Conservation (phyloP, 169 alveolate species). For the Eimeria zaria region DNA sequence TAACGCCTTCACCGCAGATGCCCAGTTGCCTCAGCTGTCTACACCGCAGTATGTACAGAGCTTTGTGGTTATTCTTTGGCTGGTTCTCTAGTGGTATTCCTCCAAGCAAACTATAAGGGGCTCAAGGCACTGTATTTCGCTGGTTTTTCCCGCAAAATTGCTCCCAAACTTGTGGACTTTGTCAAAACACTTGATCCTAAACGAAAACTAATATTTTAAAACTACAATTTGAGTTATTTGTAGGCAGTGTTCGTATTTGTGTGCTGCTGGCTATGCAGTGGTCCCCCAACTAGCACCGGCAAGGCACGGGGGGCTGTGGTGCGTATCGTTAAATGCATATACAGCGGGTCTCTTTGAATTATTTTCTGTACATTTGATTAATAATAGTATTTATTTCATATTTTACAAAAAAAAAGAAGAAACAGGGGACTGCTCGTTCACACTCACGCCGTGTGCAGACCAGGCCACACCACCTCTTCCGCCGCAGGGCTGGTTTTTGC, state of each 20-base stretch:
- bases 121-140: background rate
- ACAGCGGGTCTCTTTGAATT: background rate
- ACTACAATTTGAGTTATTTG: background rate
- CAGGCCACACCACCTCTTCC: background rate
- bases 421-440: background rate
- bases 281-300: constrained; percentile 8
- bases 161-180: background rate
- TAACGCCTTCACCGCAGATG: background rate
- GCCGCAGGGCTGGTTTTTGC: constrained; percentile 16
- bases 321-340: background rate
- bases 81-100: background rate
- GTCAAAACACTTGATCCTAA: background rate
- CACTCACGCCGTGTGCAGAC: constrained; percentile 19
- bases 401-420: background rate
- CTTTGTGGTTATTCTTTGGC: background rate
- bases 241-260: background rate
- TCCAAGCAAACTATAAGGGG: background rate
- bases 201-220: background rate
- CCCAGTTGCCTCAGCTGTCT: background rate
- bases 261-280: constrained; percentile 23
- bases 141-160: background rate
- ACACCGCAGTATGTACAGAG: background rate
- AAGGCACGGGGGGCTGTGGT: background rate
- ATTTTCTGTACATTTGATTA: background rate
- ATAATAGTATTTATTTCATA: background rate